phyloP scores from a whole-genome alignment of 306 rosid species.

The Prunus salicina region DNA sequence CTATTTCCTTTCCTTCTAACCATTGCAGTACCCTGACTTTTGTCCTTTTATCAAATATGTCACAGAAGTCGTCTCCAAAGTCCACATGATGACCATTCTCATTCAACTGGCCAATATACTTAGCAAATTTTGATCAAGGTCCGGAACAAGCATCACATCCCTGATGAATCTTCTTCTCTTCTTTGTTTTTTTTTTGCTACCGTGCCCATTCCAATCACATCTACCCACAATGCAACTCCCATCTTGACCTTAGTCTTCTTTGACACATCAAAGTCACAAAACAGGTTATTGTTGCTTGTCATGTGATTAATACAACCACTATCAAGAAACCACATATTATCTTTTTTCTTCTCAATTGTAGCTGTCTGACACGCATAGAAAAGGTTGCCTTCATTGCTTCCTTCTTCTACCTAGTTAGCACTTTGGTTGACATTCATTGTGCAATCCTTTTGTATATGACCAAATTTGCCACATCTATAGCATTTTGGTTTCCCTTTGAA shows the following conservation, averaged over 20 bases:
- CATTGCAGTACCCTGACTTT: no score
- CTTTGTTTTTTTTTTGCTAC: not conserved
- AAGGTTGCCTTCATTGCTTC: not conserved
- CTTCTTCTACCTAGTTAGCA: not conserved
- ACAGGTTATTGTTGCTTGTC: not conserved
- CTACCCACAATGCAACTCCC: not conserved
- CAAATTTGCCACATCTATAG: not conserved
- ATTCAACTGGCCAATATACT: not conserved
- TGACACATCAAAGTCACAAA: not conserved
- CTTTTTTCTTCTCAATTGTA: not conserved
- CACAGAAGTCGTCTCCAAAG: not conserved
- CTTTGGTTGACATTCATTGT: not conserved
- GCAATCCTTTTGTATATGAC: not conserved
- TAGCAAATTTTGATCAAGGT: not conserved
- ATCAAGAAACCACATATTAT: not conserved
- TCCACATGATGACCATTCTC: not conserved
- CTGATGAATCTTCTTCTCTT: not conserved
- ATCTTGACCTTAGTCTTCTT: not conserved
- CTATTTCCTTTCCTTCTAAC: not conserved
- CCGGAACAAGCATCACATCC: not conserved
- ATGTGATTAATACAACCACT: conserved; percentile 18
- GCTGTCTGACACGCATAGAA: not conserved
- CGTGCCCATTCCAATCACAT: not conserved
- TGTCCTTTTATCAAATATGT: not conserved
- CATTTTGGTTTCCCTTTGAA: not conserved